phyloP scores from a whole-genome alignment of 1,284 basidiomycete genomes.

The Sphaerobolus stellatus region DNA sequence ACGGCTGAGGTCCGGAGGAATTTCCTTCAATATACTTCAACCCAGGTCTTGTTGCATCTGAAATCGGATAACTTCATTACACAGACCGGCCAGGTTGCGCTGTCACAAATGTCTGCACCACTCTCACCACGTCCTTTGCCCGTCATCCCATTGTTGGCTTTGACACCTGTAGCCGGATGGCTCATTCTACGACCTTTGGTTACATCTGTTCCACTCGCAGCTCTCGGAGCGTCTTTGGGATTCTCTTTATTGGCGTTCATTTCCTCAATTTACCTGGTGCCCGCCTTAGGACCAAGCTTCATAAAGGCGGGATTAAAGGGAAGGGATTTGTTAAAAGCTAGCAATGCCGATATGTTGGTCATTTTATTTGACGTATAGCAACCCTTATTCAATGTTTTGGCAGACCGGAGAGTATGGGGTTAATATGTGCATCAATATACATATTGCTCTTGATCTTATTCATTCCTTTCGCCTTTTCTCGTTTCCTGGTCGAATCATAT shows the following conservation, averaged over 20 bases:
- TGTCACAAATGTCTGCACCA: no score
- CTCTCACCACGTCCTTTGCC: slow-evolving; percentile 50
- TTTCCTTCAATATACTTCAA: no score
- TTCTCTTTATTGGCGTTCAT: slow-evolving; percentile 80
- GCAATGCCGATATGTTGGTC: slow-evolving; percentile 70
- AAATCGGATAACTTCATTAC: no score
- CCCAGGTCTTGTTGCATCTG: no score
- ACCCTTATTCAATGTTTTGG: background rate
- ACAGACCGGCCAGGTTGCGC: no score
- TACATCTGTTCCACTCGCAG: slow-evolving; percentile 66
- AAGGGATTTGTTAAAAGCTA: slow-evolving; percentile 77
- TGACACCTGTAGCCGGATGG: slow-evolving; percentile 68
- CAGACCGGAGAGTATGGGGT: slow-evolving; percentile 92
- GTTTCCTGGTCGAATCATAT: slow-evolving; percentile 55
- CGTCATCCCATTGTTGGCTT: slow-evolving; percentile 48
- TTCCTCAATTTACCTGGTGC: slow-evolving; percentile 70
- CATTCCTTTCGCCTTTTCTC: slow-evolving; percentile 86
- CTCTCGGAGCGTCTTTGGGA: slow-evolving; percentile 71
- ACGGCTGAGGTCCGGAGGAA: no score
- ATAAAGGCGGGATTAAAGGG: slow-evolving; percentile 77
- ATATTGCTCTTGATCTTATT: slow-evolving; percentile 83
- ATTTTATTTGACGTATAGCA: slow-evolving; percentile 1
- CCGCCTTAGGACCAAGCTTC: slow-evolving; percentile 72
- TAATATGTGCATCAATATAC: slow-evolving; percentile 89
- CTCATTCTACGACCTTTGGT: slow-evolving; percentile 67